These are phyloP conservation scores for Fusarium marasasianum DNA, from an alignment of 2,329 filamentous ascomycete species.

Conservation along the genomic window DNA sequence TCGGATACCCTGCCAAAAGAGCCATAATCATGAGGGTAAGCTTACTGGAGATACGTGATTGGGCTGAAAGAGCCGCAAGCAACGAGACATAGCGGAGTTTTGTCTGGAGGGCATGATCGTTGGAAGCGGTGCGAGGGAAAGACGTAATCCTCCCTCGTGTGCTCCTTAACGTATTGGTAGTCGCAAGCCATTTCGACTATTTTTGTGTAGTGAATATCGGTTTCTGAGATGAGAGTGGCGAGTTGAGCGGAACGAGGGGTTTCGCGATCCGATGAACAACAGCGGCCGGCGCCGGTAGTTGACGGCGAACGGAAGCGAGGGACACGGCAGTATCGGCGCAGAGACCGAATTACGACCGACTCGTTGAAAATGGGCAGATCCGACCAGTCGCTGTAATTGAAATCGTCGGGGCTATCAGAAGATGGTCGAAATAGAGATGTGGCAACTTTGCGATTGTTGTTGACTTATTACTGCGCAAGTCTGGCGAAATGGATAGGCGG, in stretches of 20 bases:
- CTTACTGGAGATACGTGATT: slow-evolving; percentile 27
- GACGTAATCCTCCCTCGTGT: slow-evolving; percentile 57
- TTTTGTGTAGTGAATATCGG: neutral
- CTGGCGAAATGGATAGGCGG: slow-evolving; percentile 14
- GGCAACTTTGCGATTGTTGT: slow-evolving; percentile 7
- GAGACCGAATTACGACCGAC: slow-evolving; percentile 24
- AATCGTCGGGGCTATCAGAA: neutral
- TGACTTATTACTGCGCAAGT: slow-evolving; percentile 6
- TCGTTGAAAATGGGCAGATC: neutral
- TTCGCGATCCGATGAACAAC: slow-evolving; percentile 23
- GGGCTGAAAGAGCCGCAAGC: slow-evolving; percentile 69
- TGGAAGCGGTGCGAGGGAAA: slow-evolving; percentile 71
- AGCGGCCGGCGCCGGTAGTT: slow-evolving; percentile 34
- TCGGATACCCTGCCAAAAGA: neutral
- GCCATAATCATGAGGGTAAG: neutral
- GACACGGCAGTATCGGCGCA: slow-evolving; percentile 26
- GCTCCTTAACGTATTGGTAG: slow-evolving; percentile 48
- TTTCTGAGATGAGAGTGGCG: slow-evolving; percentile 9
- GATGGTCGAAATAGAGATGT: slow-evolving; percentile 8
- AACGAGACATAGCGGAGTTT: slow-evolving; percentile 71
- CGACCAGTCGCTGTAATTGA: neutral
- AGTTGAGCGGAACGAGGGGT: slow-evolving; percentile 26
- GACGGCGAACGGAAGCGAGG: slow-evolving; percentile 27
- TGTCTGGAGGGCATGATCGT: slow-evolving; percentile 63
- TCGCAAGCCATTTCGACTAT: slow-evolving; percentile 42